Percentiles rank a stretch among this genome's conserved stretches.
phyloP scores from a whole-genome alignment of 2,329 filamentous ascomycete species.

The Dactylellina sp. region DNA sequence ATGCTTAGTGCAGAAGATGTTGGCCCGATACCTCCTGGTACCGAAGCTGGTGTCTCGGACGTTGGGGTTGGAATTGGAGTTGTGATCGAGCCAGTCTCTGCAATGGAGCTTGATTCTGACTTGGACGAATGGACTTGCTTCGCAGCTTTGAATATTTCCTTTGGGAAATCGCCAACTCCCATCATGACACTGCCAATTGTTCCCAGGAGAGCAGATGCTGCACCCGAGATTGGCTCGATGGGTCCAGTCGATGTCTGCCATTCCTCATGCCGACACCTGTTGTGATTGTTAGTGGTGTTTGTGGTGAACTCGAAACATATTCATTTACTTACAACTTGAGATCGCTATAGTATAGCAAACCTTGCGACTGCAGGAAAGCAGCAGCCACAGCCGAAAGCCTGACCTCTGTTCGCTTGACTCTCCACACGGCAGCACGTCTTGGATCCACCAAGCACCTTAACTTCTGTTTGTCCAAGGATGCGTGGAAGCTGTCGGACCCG shows the following conservation, averaged over 20 bases:
- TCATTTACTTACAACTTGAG: constrained; percentile 74
- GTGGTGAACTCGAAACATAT: not conserved
- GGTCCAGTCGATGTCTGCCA: constrained; percentile 83
- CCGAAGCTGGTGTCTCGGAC: constrained; percentile 7
- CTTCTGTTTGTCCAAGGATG: constrained; percentile 66
- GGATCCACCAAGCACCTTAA: constrained; percentile 78
- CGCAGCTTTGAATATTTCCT: constrained; percentile 67
- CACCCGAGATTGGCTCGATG: constrained; percentile 81
- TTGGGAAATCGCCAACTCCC: constrained; percentile 79
- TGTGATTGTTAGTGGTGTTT: constrained; percentile 1
- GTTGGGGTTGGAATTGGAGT: constrained; percentile 5
- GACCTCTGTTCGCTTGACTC: constrained; percentile 75
- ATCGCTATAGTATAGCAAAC: constrained; percentile 75
- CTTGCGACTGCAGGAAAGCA: constrained; percentile 72
- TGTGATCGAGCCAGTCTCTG: constrained; percentile 17
- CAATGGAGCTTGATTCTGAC: constrained; percentile 58
- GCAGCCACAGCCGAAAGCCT: constrained; percentile 79
- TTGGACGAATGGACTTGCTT: constrained; percentile 61
- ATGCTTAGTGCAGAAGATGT: constrained; percentile 11
- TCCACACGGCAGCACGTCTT: constrained; percentile 78
- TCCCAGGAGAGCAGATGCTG: constrained; percentile 80
- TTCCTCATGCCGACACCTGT: constrained; percentile 65
- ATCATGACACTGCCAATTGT: constrained; percentile 85
- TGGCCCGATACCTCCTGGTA: not conserved
- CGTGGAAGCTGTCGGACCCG: constrained; percentile 77